Percentiles rank a stretch among this genome's conserved stretches.
phyloP scores from a whole-genome alignment of 1,284 basidiomycete species.

The Rhodofomes roseus region DNA sequence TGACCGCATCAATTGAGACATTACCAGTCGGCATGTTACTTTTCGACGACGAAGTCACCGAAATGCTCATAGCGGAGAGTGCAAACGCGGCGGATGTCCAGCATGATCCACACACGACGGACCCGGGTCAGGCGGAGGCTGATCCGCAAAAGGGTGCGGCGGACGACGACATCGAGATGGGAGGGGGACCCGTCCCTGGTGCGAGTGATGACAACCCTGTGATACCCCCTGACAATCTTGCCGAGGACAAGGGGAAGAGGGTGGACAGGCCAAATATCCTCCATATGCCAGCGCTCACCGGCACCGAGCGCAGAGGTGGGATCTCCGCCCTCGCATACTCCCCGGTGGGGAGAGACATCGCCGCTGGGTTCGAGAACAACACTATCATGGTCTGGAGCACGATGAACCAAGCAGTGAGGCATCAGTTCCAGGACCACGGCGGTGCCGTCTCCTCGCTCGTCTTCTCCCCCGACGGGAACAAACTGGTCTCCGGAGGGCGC shows the following conservation, averaged over 20 bases:
- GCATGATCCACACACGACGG: background rate
- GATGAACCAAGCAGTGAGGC: background rate
- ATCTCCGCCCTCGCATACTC: background rate
- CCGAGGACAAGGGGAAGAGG: background rate
- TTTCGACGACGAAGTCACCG: background rate
- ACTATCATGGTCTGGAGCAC: slow-evolving; percentile 23
- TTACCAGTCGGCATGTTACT: background rate
- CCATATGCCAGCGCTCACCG: background rate
- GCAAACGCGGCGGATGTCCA: background rate
- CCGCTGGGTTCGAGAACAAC: slow-evolving; percentile 18
- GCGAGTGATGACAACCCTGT: too few relatives aligned
- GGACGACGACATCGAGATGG: too few relatives aligned
- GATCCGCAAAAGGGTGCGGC: too few relatives aligned
- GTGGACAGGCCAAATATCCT: background rate
- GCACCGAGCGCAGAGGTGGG: background rate
- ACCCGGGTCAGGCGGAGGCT: too few relatives aligned
- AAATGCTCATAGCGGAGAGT: background rate
- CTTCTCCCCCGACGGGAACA: slow-evolving; percentile 18
- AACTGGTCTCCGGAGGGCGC: slow-evolving; percentile 16
- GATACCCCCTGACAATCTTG: background rate
- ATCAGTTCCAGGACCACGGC: slow-evolving; percentile 6
- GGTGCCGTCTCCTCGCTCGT: slow-evolving; percentile 14
- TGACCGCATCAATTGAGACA: background rate
- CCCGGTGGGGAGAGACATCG: background rate
- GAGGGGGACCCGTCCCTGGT: too few relatives aligned